phyloP scores from a whole-genome alignment of 176 grass and related monocot genomes.

The Cenchrus purpureus region DNA sequence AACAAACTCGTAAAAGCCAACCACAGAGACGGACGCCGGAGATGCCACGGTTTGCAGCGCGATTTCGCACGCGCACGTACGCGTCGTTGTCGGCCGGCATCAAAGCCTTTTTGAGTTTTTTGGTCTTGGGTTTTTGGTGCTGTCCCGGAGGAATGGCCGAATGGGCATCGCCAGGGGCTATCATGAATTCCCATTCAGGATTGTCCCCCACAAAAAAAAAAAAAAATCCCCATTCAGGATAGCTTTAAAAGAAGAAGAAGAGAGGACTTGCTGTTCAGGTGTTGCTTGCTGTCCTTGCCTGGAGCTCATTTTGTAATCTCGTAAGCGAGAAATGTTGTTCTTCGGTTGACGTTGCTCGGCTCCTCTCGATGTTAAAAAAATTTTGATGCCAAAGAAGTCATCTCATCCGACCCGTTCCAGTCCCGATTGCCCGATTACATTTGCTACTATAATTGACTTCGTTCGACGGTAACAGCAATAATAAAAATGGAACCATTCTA shows the following conservation, averaged over 20 bases:
- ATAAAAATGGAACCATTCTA: background rate
- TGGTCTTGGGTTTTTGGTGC: background rate
- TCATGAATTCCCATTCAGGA: background rate
- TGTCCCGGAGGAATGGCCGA: background rate
- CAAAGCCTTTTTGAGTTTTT: no score
- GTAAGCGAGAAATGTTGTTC: background rate
- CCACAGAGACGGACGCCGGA: background rate
- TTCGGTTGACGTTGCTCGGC: background rate
- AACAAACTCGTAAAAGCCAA: no score
- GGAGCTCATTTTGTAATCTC: background rate
- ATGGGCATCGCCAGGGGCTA: background rate
- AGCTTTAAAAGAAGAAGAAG: background rate
- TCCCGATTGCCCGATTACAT: background rate
- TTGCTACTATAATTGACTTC: conserved; percentile 24
- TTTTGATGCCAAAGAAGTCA: background rate
- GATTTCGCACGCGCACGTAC: background rate
- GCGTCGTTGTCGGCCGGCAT: background rate
- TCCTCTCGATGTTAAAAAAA: conserved; percentile 8
- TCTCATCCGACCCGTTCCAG: conserved; percentile 33
- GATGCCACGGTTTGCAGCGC: background rate
- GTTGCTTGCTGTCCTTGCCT: background rate
- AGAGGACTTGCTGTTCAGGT: background rate
- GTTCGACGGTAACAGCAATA: background rate
- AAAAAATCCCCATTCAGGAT: background rate
- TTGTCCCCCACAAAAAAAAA: no score